Evolutionary conservation across 768 basidiomycete species (phyloP).

Genomic region (Pulveroboletus sp.): DNA sequence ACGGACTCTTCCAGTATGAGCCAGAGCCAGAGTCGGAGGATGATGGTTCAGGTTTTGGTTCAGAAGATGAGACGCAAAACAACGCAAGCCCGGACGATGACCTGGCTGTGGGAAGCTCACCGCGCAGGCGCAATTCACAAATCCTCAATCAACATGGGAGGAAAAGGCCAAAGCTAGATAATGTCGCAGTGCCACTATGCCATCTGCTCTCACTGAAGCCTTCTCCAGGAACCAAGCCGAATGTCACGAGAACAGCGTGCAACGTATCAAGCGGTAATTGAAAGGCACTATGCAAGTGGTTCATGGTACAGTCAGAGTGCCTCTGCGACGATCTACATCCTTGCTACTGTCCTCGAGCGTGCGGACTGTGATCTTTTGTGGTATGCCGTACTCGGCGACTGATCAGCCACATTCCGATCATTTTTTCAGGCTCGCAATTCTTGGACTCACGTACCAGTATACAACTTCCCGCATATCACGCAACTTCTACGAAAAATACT

Average conservation of each 20-base stretch:
- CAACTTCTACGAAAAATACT: constrained; percentile 76
- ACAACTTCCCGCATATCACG: constrained; percentile 83
- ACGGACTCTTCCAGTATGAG: constrained; percentile 53
- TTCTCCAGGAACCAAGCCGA: constrained; percentile 43
- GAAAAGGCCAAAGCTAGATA: constrained; percentile 59
- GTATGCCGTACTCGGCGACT: constrained; percentile 37
- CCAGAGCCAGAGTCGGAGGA: constrained; percentile 70
- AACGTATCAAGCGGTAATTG: constrained; percentile 56
- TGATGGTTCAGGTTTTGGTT: constrained; percentile 40
- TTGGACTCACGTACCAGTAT: constrained; percentile 93
- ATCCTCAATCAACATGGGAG: constrained; percentile 36
- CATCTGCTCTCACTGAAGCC: constrained; percentile 1
- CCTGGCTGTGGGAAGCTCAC: constrained; percentile 34
- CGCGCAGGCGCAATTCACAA: constrained; percentile 47
- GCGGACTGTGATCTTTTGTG: constrained; percentile 93
- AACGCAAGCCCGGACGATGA: constrained; percentile 38
- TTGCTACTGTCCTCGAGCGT: constrained; percentile 86
- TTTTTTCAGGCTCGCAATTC: constrained; percentile 73
- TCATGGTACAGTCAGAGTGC: constrained; percentile 89
- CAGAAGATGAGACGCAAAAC: constrained; percentile 42
- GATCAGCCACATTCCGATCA: constrained; percentile 6
- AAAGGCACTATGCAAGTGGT: constrained; percentile 81
- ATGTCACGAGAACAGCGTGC: constrained; percentile 69
- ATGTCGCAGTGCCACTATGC: constrained; percentile 28
- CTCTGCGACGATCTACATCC: constrained; percentile 80